Conservation (phyloP, 140 eudicot species). For the Eryngium alpinum region DNA sequence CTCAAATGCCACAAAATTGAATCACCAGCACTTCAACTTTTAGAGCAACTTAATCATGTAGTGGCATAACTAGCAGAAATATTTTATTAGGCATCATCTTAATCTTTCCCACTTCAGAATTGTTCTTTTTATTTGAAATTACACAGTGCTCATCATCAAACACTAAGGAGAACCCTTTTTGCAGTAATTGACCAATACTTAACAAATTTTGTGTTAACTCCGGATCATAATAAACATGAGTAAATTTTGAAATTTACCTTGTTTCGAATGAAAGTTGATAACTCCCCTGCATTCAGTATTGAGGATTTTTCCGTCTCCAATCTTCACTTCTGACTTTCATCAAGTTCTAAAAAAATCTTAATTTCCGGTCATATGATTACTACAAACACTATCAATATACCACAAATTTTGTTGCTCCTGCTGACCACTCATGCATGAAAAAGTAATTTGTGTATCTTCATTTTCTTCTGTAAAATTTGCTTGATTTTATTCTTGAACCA, state of each 20-base stretch:
- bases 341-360: not conserved
- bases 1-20: conserved; percentile 12
- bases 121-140: not conserved
- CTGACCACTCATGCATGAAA: not conserved
- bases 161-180: not conserved
- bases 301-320: not conserved
- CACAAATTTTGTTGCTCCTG: not conserved
- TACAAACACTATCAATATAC: not conserved
- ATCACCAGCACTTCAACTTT: too few relatives aligned
- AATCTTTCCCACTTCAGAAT: not conserved
- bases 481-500: not conserved
- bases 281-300: not conserved
- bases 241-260: not conserved
- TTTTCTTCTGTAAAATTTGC: not conserved
- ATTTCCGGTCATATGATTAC: not conserved
- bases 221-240: not conserved
- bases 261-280: not conserved
- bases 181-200: not conserved
- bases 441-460: not conserved
- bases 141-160: not conserved
- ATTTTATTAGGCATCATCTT: not conserved
- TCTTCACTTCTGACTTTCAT: not conserved
- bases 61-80: not conserved
- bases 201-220: not conserved
- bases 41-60: too few relatives aligned